Evolutionary conservation across 352 stramenopile genomes (phyloP), one percentile per base, ranked within the genome.

Genomic region (Globisporangium ultimum): DNA sequence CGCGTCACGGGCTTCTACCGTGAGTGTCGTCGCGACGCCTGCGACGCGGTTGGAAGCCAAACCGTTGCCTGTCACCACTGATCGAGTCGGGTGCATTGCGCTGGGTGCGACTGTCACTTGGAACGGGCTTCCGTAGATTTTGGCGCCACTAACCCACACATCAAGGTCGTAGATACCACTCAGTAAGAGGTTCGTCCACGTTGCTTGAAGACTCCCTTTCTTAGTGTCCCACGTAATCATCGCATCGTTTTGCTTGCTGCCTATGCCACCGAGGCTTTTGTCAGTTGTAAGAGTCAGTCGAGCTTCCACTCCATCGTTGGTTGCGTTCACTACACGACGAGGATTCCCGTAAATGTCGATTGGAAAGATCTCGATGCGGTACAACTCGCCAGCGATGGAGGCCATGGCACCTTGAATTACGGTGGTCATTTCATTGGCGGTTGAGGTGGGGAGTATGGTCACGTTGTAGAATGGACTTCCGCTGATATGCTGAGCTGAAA

Each of bases 151-250:
- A 41, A 89, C 55, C 48, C 55, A 72, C 18, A 89, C 60, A 14
- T 71, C 67, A 22, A 91, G 58, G 22, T 60, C 63, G 58, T 93
- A 88, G n/a, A 71, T 54, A 21, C 84, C 84, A 48, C 70, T 86
- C 12, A 79, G 65, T 7, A 76, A 68, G 2, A 70, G 76, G 12
- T 10, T 36, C 7, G 50, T 59, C 20, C 64, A 66, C 11, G 60
- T 69, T 6, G 76, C 67, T 36, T 48, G 46, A 41, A 80, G 76
- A 9, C 52, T 51, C 24, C 70, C 49, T 2, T 47, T 46, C 7
- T n/a, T 17, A 18, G 48, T 18, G 32, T 62, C 42, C 73, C 73
- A 82, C 15, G 55, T 56, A 18, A 77, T 54, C 22, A 70, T 17
- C 2, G 63, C 71, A 38, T 80, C 71, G 20, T 73, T 66, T n/a